A percentile compares a stretch with the other conserved stretches of the same genome.
phyloP scores from a whole-genome alignment of 2,329 filamentous ascomycete genomes.

The Colletotrichum lindemuthianum region DNA sequence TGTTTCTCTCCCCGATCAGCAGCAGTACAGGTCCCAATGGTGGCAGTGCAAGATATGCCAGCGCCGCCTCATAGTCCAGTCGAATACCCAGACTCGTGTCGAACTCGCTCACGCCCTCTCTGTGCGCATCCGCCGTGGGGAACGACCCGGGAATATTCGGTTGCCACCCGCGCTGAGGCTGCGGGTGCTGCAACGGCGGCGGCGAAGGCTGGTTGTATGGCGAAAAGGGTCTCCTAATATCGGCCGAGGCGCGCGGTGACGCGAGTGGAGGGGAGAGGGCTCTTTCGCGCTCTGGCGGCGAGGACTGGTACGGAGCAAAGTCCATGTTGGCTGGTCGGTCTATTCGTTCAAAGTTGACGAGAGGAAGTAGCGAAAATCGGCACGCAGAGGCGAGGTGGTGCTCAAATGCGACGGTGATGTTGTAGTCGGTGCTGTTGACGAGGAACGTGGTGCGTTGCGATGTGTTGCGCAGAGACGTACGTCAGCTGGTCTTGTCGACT shows the following conservation, averaged over 20 bases:
- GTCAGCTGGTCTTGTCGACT: conserved; percentile 19
- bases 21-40: conserved; percentile 87
- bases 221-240: conserved; percentile 65
- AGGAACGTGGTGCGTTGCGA: conserved; percentile 3
- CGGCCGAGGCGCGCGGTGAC: conserved; percentile 66
- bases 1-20: conserved; percentile 89
- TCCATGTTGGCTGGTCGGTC: conserved; percentile 68
- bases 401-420: background rate
- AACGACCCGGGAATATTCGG: conserved; percentile 49
- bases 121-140: conserved; percentile 51
- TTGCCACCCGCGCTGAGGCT: conserved; percentile 66
- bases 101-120: conserved; percentile 79
- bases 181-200: conserved; percentile 61
- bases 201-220: conserved; percentile 54
- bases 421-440: background rate
- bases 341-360: background rate
- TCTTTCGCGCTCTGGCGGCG: conserved; percentile 84
- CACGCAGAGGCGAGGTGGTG: too few relatives aligned
- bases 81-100: conserved; percentile 89
- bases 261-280: conserved; percentile 76
- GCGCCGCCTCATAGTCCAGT: conserved; percentile 87
- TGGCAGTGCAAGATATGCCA: conserved; percentile 88
- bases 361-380: background rate
- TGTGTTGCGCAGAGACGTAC: conserved; percentile 7
- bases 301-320: conserved; percentile 97